Evolutionary conservation across 345 rosid species (phyloP), one percentile per base, ranked within the genome.

Genomic region (Combretum micranthum): DNA sequence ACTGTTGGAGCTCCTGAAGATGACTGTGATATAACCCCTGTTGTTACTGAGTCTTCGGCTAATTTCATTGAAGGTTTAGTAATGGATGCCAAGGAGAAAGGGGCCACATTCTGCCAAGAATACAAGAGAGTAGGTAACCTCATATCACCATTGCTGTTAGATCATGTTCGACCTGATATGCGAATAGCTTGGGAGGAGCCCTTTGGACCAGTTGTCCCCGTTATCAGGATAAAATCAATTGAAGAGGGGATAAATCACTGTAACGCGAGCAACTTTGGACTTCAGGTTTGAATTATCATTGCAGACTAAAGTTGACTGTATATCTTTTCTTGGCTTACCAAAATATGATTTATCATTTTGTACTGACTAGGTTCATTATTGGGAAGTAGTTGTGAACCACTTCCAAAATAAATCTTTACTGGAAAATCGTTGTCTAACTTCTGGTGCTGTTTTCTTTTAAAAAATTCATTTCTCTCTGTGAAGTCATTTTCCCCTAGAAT

Each of bases 111-210:
- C 56, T 93, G 97, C 52, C 97, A 93, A 68, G 77, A 69, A 60
- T 93, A 93, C 71, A 80, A 70, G 72, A 74, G 99, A 75, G 96
- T 87, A 1, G 99, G 97, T 10, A 90, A 93, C 82, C 92, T 93
- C 21, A 93, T 93, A 26, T 93, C 96, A 97, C 99, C 99, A 2
- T 67, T 93, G 82, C 64, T 93, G 77, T 63, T 90, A 48, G 99
- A 93, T 71, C 76, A 93, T 56, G 99, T 93, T 26, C 78, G 87
- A 66, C 95, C 99, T 0, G 96, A 90, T 63, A 93, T 93, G 99
- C 80, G 99, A 75, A 90, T 93, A 0, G 99, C 99, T 0, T 93
- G 99, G 99, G 99, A 93, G 69, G 99, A 93, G 65, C 99, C 99
- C 0, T 93, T 93, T 4, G 99, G 99, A 18, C 99, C 99, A 0